Evolutionary conservation across 768 basidiomycete species (phyloP).

Genomic region (Dictyophora rubrovolvata): DNA sequence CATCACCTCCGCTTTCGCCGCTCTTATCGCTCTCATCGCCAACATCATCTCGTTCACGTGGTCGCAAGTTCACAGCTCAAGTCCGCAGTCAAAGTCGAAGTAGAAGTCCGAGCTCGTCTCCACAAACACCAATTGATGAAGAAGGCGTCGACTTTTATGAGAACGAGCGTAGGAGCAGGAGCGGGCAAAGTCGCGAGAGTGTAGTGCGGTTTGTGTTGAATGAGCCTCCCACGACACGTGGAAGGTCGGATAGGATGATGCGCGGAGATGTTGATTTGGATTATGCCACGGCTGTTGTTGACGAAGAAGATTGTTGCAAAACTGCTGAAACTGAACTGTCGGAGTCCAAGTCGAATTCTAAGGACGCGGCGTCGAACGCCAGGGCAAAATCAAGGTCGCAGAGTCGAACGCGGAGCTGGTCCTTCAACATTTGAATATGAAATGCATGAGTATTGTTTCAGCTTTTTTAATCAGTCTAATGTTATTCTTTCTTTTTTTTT

Average conservation of each 20-base stretch:
- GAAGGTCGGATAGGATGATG: not conserved
- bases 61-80: not conserved
- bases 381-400: not conserved
- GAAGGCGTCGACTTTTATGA: not conserved
- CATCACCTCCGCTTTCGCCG: not conserved
- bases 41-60: not conserved
- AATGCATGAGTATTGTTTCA: too few relatives aligned
- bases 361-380: too few relatives aligned
- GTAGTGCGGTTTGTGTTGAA: not conserved
- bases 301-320: too few relatives aligned
- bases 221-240: not conserved
- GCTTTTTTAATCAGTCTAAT: too few relatives aligned
- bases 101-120: not conserved
- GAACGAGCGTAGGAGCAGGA: not conserved
- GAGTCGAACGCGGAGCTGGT: not conserved
- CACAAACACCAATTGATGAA: conserved; percentile 4
- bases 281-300: too few relatives aligned
- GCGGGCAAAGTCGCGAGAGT: not conserved
- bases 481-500: too few relatives aligned
- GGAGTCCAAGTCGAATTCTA: too few relatives aligned
- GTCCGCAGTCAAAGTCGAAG: conserved; percentile 8
- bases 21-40: not conserved
- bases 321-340: too few relatives aligned
- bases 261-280: too few relatives aligned
- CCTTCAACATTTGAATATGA: not conserved